Conservation (phyloP, 2,329 filamentous ascomycete species). For the Calonectria multiphialidica region DNA sequence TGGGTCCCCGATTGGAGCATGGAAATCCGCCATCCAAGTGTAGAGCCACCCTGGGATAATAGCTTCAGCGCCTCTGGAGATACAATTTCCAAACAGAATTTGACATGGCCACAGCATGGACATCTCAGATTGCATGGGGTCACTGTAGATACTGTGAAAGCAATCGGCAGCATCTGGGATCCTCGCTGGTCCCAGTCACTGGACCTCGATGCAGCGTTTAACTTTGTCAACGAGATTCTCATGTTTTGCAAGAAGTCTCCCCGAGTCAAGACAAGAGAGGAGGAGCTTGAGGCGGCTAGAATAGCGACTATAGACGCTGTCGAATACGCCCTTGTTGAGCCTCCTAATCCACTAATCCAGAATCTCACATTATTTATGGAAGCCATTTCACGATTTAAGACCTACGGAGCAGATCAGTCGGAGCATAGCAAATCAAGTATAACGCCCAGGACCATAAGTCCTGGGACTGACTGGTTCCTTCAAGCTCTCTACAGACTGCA, state of each 20-base stretch:
- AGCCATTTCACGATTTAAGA: neutral
- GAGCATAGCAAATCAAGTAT: neutral
- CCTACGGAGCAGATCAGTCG: neutral
- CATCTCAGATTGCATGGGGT: slow-evolving; percentile 7
- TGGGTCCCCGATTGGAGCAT: slow-evolving; percentile 35
- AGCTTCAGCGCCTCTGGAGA: slow-evolving; percentile 20
- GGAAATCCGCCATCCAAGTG: slow-evolving; percentile 18
- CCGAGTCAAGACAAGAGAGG: neutral
- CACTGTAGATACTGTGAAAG: slow-evolving; percentile 18
- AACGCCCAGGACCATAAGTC: neutral
- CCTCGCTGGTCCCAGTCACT: slow-evolving; percentile 23
- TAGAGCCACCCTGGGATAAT: slow-evolving; percentile 12
- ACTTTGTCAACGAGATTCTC: slow-evolving; percentile 13
- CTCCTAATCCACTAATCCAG: neutral
- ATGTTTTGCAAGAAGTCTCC: slow-evolving; percentile 23
- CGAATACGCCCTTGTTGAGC: neutral
- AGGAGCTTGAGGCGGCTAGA: slow-evolving; percentile 9
- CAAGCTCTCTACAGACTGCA: neutral
- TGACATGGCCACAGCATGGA: neutral
- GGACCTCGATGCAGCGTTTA: neutral
- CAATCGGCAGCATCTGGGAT: slow-evolving; percentile 21
- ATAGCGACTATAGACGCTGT: slow-evolving; percentile 14
- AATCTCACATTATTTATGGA: neutral
- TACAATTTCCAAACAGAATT: neutral
- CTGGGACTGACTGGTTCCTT: neutral